These are phyloP conservation scores for Salisapilia sapeloensis DNA, from an alignment of 352 stramenopile genomes.

Conservation along the genomic window DNA sequence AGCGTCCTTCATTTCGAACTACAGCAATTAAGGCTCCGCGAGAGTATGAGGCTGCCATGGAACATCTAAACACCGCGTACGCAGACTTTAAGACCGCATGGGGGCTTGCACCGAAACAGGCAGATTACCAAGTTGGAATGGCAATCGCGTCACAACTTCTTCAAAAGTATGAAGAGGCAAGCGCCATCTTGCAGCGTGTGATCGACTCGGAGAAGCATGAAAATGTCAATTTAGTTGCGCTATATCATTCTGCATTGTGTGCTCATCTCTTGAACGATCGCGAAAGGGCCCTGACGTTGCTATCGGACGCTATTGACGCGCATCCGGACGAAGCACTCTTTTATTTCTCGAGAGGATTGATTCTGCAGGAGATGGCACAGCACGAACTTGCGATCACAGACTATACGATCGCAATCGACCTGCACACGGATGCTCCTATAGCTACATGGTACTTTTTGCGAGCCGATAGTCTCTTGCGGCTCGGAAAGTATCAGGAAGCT, in stretches of 20 bases:
- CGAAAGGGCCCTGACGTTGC: constrained; percentile 21
- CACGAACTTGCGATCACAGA: constrained; percentile 35
- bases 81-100: constrained; percentile 70
- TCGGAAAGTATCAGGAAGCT: constrained; percentile 19
- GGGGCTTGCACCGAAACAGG: constrained; percentile 15
- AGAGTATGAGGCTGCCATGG: constrained; percentile 4
- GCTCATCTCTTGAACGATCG: constrained; percentile 23
- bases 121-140: constrained; percentile 46
- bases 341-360: constrained; percentile 26
- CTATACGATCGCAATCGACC: constrained; percentile 13
- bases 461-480: constrained; percentile 20
- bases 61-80: constrained; percentile 57
- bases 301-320: constrained; percentile 33
- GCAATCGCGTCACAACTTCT: constrained; percentile 61
- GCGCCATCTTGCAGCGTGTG: constrained; percentile 18
- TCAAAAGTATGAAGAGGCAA: constrained; percentile 19
- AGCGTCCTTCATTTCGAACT: too few relatives aligned
- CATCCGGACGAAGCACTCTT: constrained; percentile 39
- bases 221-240: constrained; percentile 29
- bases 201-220: constrained; percentile 6
- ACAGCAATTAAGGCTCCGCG: not conserved
- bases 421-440: constrained; percentile 1
- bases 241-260: constrained; percentile 46
- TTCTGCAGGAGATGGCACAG: constrained; percentile 34
- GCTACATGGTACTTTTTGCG: constrained; percentile 13